phyloP scores from a whole-genome alignment of 2,329 filamentous ascomycete genomes.

The Cladophialophora carrionii region DNA sequence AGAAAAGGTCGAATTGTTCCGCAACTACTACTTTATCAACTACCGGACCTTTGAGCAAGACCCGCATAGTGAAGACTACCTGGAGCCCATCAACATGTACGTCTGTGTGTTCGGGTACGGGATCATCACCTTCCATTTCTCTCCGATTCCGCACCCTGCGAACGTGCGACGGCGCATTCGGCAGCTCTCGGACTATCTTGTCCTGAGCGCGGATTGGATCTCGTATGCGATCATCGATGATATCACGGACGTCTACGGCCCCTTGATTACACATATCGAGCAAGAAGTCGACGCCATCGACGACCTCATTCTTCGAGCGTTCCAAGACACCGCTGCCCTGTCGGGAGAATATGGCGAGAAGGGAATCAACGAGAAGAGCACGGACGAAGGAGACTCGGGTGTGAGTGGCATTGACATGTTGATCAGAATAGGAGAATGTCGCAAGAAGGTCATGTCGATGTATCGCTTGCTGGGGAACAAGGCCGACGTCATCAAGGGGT shows the following conservation, averaged over 20 bases:
- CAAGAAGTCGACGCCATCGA: conserved; percentile 97
- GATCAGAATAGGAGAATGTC: conserved; percentile 85
- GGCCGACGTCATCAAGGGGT: conserved; percentile 98
- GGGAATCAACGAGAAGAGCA: conserved; percentile 48
- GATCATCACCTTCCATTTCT: conserved; percentile 91
- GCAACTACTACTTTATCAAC: conserved; percentile 98
- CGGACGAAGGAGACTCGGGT: conserved; percentile 47
- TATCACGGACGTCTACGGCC: conserved; percentile 94
- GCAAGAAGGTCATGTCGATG: conserved; percentile 96
- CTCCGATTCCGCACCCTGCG: conserved; percentile 91
- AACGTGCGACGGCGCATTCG: conserved; percentile 93
- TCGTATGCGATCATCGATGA: conserved; percentile 98
- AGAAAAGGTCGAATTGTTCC: conserved; percentile 96
- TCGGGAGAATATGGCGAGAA: conserved; percentile 46
- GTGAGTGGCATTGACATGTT: conserved; percentile 77
- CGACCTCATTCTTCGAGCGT: conserved; percentile 81
- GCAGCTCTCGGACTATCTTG: conserved; percentile 90
- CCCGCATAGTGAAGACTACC: conserved; percentile 80
- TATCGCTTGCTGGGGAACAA: conserved; percentile 94
- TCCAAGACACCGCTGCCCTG: conserved; percentile 57
- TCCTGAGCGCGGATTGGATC: conserved; percentile 95
- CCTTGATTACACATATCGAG: conserved; percentile 89
- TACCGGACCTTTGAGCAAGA: conserved; percentile 98
- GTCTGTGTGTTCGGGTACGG: conserved; percentile 95
- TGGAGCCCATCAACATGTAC: conserved; percentile 97